Percentiles rank a stretch among this genome's conserved stretches.
Conservation (phyloP, 441 rosid genomes). For the Metrosideros polymorpha region DNA sequence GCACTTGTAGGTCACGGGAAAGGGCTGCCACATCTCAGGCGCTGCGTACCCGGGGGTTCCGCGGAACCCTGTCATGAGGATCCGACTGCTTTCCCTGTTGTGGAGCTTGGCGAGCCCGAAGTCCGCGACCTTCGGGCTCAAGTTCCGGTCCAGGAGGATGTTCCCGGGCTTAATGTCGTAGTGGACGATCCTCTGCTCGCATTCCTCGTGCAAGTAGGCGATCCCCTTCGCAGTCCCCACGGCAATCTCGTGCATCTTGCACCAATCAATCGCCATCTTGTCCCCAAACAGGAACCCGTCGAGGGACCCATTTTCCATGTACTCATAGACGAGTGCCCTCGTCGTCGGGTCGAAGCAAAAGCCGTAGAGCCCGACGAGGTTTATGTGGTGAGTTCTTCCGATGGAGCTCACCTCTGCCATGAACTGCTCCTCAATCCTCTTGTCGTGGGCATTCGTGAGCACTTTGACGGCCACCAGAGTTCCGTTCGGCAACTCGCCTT, state of each 20-base stretch:
- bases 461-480: constrained; percentile 6
- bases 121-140: constrained; percentile 7
- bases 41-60: constrained; percentile 8
- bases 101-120: constrained; percentile 14
- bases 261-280: not conserved
- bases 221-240: constrained; percentile 4
- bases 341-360: constrained; percentile 7
- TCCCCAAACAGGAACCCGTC: not conserved
- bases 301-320: constrained; percentile 14
- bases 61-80: not conserved
- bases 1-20: not conserved
- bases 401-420: constrained; percentile 17
- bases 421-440: constrained; percentile 10
- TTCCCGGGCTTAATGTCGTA: constrained; percentile 19
- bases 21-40: not conserved
- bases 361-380: constrained; percentile 13
- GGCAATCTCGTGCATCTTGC: not conserved
- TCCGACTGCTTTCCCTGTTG: not conserved
- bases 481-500: constrained; percentile 6
- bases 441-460: not conserved
- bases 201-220: constrained; percentile 18
- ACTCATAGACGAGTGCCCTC: constrained; percentile 12
- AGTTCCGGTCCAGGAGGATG: constrained; percentile 8
- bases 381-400: constrained; percentile 6
- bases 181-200: constrained; percentile 10